Conservation (phyloP, 805 yeast genomes). For the Geotrichum ghanense region DNA sequence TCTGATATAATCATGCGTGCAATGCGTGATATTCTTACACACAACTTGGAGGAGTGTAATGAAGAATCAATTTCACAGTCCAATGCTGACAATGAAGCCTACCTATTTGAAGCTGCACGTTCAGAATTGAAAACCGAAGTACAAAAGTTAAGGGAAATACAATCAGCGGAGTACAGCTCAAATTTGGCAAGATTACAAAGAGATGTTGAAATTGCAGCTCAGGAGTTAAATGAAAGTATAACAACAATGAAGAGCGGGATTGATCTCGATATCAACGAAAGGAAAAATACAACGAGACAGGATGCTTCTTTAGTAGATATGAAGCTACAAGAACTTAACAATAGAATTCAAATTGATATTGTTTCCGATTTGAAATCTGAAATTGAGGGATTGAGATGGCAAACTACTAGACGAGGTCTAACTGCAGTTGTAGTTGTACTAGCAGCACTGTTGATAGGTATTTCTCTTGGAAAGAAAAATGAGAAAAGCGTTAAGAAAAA, state of each 20-base stretch:
- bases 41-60: slow-evolving; percentile 24
- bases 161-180: slow-evolving; percentile 54
- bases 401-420: slow-evolving; percentile 79
- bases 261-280: slow-evolving; percentile 76
- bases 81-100: slow-evolving; percentile 79
- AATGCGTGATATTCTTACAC: slow-evolving; percentile 27
- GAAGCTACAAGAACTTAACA: slow-evolving; percentile 69
- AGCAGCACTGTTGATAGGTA: slow-evolving; percentile 47
- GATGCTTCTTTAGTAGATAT: slow-evolving; percentile 57
- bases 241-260: slow-evolving; percentile 61
- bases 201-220: slow-evolving; percentile 59
- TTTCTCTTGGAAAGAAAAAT: slow-evolving; percentile 22
- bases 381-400: slow-evolving; percentile 87
- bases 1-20: slow-evolving; percentile 44
- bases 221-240: slow-evolving; percentile 57
- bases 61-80: slow-evolving; percentile 32
- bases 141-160: slow-evolving; percentile 56
- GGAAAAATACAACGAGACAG: slow-evolving; percentile 71
- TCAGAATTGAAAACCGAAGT: slow-evolving; percentile 76
- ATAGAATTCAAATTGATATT: slow-evolving; percentile 72
- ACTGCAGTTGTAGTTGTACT: slow-evolving; percentile 61
- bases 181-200: slow-evolving; percentile 61
- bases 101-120: slow-evolving; percentile 84
- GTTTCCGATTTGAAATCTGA: slow-evolving; percentile 75
- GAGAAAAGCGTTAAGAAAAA: slow-evolving; percentile 17